Evolutionary conservation across 768 basidiomycete genomes (phyloP), one percentile per base, ranked within the genome.

Genomic region (Collybia sp.): DNA sequence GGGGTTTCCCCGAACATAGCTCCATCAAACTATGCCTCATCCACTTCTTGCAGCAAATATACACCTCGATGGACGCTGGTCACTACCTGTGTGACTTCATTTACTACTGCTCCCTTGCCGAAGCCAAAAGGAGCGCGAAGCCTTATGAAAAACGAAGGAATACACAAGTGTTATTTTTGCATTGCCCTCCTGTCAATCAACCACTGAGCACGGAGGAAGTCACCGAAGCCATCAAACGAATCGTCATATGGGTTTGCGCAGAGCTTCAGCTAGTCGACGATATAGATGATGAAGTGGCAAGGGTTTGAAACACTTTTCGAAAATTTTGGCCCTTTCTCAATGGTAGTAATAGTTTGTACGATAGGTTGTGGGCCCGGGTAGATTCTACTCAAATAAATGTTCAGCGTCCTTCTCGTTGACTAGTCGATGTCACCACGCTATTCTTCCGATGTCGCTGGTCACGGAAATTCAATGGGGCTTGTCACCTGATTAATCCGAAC

Each of bases 71-170:
- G 72, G 86, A 88, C 57, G 82, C 85, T 12, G 86, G 85, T 0
- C 83, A 85, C 58, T 89, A 81, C 60, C 64, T 88, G 10, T 85
- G 82, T 58, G 86, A 88, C 64, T 88, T 83, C 60, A 76, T 83
- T 48, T 86, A 83, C 59, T 89, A 85, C 55, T 83, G 83, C 57
- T 86, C 84, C 9, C 72, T 88, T 19, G 83, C 84, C 4, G 85
- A 87, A 58, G 73, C 78, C 19, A 77, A 74, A 56, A 76, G 82
- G 2, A 69, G 62, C 15, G 66, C 67, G 1, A 73, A 73, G 41
- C 64, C 64, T 3, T 65, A 69, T 37, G 72, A 71, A 44, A 70
- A 70, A 46, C 66, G 66, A 18, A 64, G 68, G 13, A 66, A 66
- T 34, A 70, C 69, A 3, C 72, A 73, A 37, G 83, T 88, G 40